phyloP scores from a whole-genome alignment of 2,329 filamentous ascomycete genomes.

The Phaeosphaeria sp. region DNA sequence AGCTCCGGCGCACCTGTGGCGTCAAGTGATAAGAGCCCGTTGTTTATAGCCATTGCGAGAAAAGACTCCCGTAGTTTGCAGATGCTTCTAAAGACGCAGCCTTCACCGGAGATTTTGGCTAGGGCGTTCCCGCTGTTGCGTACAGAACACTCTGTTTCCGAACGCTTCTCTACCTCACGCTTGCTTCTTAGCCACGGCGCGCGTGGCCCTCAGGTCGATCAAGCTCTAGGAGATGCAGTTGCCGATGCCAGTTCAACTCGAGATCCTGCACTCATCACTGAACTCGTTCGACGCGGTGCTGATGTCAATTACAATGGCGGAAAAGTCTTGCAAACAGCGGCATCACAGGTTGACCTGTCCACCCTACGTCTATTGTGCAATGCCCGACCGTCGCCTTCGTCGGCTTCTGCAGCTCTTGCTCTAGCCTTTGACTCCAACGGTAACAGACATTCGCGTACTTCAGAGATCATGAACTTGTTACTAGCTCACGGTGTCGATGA shows the following conservation, averaged over 20 bases:
- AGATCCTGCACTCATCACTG: conserved; percentile 33
- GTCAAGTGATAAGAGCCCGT: conserved; percentile 22
- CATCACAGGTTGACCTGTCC: conserved; percentile 33
- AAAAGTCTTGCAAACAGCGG: conserved; percentile 33
- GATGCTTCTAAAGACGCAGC: conserved; percentile 28
- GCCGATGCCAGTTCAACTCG: conserved; percentile 31
- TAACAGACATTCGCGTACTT: conserved; percentile 26
- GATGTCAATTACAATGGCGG: conserved; percentile 32
- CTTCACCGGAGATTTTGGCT: conserved; percentile 28
- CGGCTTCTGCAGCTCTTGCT: conserved; percentile 36
- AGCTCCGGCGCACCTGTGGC: conserved; percentile 32
- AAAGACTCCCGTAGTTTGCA: conserved; percentile 31
- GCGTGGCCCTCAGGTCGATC: conserved; percentile 34
- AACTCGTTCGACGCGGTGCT: conserved; percentile 32
- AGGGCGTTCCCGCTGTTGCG: conserved; percentile 29
- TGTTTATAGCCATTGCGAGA: conserved; percentile 29
- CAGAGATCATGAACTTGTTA: conserved; percentile 37
- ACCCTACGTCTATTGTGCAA: conserved; percentile 36
- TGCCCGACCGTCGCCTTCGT: conserved; percentile 21
- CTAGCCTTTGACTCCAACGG: conserved; percentile 35
- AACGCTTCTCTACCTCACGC: conserved; percentile 27
- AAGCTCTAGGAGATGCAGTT: conserved; percentile 37
- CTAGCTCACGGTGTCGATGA: conserved; percentile 33
- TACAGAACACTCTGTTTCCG: conserved; percentile 24
- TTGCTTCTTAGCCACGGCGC: conserved; percentile 37